Evolutionary conservation across 1,139 yeast species (phyloP), one percentile per base, ranked within the genome.

Genomic region (Sugiyamaella castrensis): DNA sequence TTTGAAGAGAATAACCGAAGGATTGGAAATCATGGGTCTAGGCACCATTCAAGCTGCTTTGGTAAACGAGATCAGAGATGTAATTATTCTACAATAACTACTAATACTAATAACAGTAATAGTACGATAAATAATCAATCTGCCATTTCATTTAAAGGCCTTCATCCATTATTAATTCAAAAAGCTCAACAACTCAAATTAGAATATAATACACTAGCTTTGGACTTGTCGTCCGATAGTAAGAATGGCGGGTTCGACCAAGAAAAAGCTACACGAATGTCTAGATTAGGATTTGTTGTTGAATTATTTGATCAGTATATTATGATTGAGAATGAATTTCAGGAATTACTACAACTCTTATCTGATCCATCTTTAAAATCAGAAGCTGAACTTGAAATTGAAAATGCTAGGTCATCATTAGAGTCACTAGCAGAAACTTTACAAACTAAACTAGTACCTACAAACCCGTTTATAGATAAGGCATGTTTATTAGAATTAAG

Each of bases 401-500:
- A 73, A 1, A 76, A 56, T 19, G 51, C 59, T n/a, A 51, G 47
- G 11, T n/a, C 37, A 11, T 41, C 48, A 12, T 40, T 61, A 2
- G 56, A 51, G 33, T 61, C 63, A 10, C 59, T 80, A 10, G 56
- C 64, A 4, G 65, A 68, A 1, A 70, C 72, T 36, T 71, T 92
- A 15, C 80, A 83, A 54, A 60, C 73, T 1, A 75, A 77, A 48
- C 70, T 92, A 10, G 71, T 89, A 31, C 97, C 98, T 1, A 80
- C 87, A 2, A 82, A 86, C 55, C 82, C 83, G 43, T 87, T 86
- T 64, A 77, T 84, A 2, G 95, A 87, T 48, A 81, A 79, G 52
- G 82, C 95, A 0, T 84, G 96, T 44, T 73, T 92, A 11, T 60
- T 92, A 15, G 99, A 92, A 66, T 68, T 92, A 27, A 75, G 98